Base-by-base conservation (phyloP, 2,329 filamentous ascomycete species). In the Albifimbria verrucaria region DNA sequence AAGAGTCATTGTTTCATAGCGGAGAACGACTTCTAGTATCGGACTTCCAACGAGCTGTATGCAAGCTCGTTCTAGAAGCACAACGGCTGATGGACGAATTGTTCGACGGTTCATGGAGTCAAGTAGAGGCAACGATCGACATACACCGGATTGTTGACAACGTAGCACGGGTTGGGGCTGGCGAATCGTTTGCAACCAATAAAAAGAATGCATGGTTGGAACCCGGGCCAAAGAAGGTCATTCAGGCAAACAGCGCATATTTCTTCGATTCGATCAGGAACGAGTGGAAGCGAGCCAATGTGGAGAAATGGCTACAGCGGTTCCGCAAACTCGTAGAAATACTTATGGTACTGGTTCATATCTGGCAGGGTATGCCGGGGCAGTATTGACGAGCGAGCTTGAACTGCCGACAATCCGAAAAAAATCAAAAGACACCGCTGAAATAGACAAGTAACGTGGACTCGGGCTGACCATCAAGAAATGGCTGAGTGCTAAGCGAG, bases 151-250 rank as follows among this genome's bases (percentile, higher is more conserved):
- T 57, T 12, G 22, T 25, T 23, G 48, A 57, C 39, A 49, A 47
- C 44, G 52, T 54, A 42, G 36, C 50, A 23, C 32, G 42, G 21
- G 48, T 53, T 20, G 48, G 55, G 12, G 52, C 50, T n/a, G 52
- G 52, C 12, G 26, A 51, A 41, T 57, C 51, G n/a, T 57, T 55
- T 48, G 47, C 47, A 15, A 55, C 44, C 15, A 51, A 55, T 24
- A 36, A 45, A 21, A 52, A 50, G 52, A 57, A 57, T 43, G 20
- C 11, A n/a, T 57, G 47, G 50, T 50, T 57, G 3, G 12, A 48
- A 21, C 11, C 52, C 32, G 43, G 55, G 26, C 46, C 46, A n/a
- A 26, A 23, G 12, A 53, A 51, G 49, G 52, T 48, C 11, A 52
- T 54, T 20, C 5, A 44, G 45, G 24, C 48, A 18, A 47, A 47